Evolutionary conservation across 2,329 filamentous ascomycete genomes (phyloP).

Genomic region (Microdochium paspali): DNA sequence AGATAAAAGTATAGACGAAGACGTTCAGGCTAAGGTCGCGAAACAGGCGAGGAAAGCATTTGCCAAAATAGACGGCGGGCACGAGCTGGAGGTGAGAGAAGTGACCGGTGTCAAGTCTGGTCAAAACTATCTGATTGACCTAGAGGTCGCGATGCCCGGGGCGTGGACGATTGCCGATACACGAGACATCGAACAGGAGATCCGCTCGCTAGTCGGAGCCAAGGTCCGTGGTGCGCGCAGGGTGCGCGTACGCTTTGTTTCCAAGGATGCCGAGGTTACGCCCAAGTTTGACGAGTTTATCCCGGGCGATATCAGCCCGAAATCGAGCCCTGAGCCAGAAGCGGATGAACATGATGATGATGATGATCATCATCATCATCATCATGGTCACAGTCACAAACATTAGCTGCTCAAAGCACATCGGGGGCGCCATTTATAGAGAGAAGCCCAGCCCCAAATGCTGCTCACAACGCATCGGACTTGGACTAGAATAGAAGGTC

Average conservation of each 20-base stretch:
- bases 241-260: conserved; percentile 75
- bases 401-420: conserved; percentile 9
- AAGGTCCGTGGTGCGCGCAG: conserved; percentile 78
- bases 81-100: conserved; percentile 61
- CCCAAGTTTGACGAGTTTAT: conserved; percentile 72
- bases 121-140: conserved; percentile 88
- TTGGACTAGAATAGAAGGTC: too few relatives aligned
- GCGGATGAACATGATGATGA: conserved; percentile 33
- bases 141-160: conserved; percentile 74
- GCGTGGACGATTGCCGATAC: conserved; percentile 67
- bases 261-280: conserved; percentile 49
- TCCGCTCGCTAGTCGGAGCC: conserved; percentile 63
- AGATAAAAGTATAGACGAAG: conserved; percentile 81
- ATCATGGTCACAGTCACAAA: conserved; percentile 20
- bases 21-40: conserved; percentile 65
- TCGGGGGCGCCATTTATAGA: too few relatives aligned
- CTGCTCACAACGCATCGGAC: too few relatives aligned
- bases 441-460: too few relatives aligned
- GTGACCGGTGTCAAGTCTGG: conserved; percentile 90
- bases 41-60: conserved; percentile 56
- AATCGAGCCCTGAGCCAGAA: conserved; percentile 52
- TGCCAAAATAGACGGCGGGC: conserved; percentile 38
- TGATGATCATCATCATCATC: conserved; percentile 28
- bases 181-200: conserved; percentile 58
- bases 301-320: conserved; percentile 47